Evolutionary conservation across 345 rosid genomes (phyloP), one percentile per base, ranked within the genome.

Genomic region (Boechera stricta): DNA sequence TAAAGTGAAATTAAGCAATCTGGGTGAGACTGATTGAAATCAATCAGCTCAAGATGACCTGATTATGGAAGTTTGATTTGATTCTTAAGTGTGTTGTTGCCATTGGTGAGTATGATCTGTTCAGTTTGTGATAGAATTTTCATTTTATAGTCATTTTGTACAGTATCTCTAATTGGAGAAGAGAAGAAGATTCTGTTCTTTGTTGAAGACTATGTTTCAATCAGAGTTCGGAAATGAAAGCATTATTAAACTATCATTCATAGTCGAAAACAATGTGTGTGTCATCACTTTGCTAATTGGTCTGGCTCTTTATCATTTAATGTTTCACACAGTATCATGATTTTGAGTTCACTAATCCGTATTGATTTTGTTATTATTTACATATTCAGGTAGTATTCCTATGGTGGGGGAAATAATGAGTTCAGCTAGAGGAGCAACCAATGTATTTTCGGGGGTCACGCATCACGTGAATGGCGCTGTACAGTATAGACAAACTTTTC

Each of bases 361-460:
- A 26, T 72, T 24, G 62, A 51, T 51, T 10, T 71, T 55, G 56
- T 65, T 67, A 21, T 61, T 51, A 1, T 28, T 66, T 45, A 13
- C 35, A 18, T 49, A 67, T 72, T 6, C 73, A 92, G 99, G 86
- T 79, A 89, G 90, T 56, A 53, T 95, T 48, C 99, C 99, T 60
- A 83, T 93, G 86, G 85, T 90, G 64, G 85, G 85, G 10, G 88
- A 92, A 87, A 84, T 95, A 52, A 85, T 91, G 94, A 86, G 85
- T 84, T 96, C 97, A n/a, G 83, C 97, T 12, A 86, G 98, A 84
- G 99, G 98, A 53, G 97, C 99, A 64, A 91, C 96, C 36, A 83
- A 82, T 87, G 96, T 88, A 2, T 87, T 95, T 75, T 90, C 97
- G 10, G 98, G 97, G 38, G 91, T 67, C 78, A 91, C 87, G 26